These are phyloP conservation scores for Paramecium sexaurelia DNA, from an alignment of 73 alveolate genomes.

Conservation along the genomic window DNA sequence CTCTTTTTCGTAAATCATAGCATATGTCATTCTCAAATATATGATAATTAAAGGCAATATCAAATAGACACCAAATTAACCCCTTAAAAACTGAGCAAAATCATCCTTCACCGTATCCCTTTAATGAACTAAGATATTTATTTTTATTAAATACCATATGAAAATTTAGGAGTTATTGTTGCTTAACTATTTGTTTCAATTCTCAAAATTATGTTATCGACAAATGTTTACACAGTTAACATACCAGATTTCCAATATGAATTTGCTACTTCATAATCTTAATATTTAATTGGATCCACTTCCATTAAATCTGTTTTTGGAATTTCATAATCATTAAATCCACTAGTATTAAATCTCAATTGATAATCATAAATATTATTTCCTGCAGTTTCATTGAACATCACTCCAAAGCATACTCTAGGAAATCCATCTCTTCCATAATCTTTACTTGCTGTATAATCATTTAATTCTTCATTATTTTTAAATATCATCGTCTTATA, in stretches of 20 bases:
- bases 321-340: not conserved
- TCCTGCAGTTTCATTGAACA: not conserved
- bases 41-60: constrained; percentile 59
- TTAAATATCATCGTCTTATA: not conserved
- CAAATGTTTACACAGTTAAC: constrained; percentile 36
- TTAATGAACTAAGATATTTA: not conserved
- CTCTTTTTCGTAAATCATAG: constrained; percentile 85
- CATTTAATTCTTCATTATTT: not conserved
- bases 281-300: constrained; percentile 26
- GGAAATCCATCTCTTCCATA: not conserved
- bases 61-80: constrained; percentile 53
- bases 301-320: not conserved
- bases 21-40: constrained; percentile 69
- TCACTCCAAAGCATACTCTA: constrained; percentile 38
- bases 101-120: constrained; percentile 59
- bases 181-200: not conserved
- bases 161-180: not conserved
- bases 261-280: not conserved
- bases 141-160: not conserved
- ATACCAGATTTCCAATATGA: constrained; percentile 20
- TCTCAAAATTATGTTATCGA: constrained; percentile 47
- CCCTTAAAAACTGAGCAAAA: constrained; percentile 44
- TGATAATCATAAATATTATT: not conserved
- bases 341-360: constrained; percentile 29
- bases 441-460: not conserved